Percentiles rank a stretch among this genome's conserved stretches.
These are phyloP conservation scores for Echites panduratus DNA, from an alignment of 257 asterid species.

Conservation along the genomic window DNA sequence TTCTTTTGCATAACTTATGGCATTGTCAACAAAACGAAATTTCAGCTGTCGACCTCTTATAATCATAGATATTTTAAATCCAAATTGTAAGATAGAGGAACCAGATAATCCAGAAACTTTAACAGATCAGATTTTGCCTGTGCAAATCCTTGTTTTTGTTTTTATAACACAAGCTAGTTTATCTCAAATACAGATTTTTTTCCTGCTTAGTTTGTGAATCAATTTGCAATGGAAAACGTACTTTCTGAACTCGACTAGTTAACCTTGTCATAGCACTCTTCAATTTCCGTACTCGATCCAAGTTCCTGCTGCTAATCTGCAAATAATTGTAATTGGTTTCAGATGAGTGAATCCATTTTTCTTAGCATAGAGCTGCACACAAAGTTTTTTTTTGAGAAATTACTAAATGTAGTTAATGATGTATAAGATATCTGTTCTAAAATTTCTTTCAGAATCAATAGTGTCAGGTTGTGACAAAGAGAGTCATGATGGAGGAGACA, in stretches of 20 bases:
- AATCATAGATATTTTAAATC: too few species aligned
- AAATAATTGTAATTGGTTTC: constrained; percentile 8
- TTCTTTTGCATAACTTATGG: not conserved
- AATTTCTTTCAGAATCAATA: not conserved
- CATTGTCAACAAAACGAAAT: not conserved
- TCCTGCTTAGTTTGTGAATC: not conserved
- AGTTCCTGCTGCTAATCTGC: constrained; percentile 75
- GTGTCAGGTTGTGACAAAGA: not conserved
- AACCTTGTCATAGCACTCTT: constrained; percentile 84
- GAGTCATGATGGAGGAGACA: not conserved
- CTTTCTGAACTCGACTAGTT: constrained; percentile 84
- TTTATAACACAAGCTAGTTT: not conserved
- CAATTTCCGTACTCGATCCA: constrained; percentile 82
- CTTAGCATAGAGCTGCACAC: not conserved
- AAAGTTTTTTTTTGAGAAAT: not conserved
- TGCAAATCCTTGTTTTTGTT: not conserved
- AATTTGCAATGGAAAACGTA: constrained; percentile 19
- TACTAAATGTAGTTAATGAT: not conserved
- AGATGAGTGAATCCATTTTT: not conserved
- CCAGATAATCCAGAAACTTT: not conserved
- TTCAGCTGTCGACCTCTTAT: too few species aligned
- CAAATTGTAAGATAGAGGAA: too few species aligned
- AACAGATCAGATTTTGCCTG: not conserved
- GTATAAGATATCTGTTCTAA: not conserved
- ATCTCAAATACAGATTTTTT: not conserved